Base-by-base conservation (phyloP, 306 rosid genomes). In the Begonia masoniana region DNA sequence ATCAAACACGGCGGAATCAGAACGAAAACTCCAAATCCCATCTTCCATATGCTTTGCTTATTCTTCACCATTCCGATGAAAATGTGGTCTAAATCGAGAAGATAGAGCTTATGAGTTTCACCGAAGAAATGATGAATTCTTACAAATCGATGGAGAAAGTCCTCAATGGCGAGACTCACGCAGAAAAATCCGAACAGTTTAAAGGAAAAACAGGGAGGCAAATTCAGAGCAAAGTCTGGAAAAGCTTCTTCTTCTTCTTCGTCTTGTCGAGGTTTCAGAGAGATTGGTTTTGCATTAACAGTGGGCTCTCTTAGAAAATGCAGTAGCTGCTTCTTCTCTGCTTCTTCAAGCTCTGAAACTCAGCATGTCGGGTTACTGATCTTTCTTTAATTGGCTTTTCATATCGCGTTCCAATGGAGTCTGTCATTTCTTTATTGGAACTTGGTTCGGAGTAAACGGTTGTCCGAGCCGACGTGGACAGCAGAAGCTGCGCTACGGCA, bases 81-180 rank as follows among this genome's bases (percentile, higher is more conserved):
- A 51, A 41, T 13, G 21, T 16, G 54, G 43, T 13, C 62, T 58
- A 75, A 59, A 9, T 16, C 67, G 52, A n/a, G 35, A n/a, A 51
- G 16, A 5, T 15, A 52, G 45, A 31, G 16, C 43, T 42, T 8
- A 16, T 23, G 64, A 64, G 61, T 47, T 68, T 74, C 74, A 87
- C 74, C 82, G 93, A 72, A 82, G 74, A 62, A 54, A 62, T 66
- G 14, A 54, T 57, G 56, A 56, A 73, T 67, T 58, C 60, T 76
- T 74, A 65, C 57, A 64, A 73, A 60, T 60, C 41, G 51, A 60
- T 60, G 64, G 64, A 48, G 65, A 15, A 61, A 31, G 49, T 57
- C 51, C 42, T 45, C 49, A 61, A 51, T 70, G 82, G 77, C 47
- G 66, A 52, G 42, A 63, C 56, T 51, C 31, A 3, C 19, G 10